Conservation (phyloP, 108 stramenopile genomes). For the Schizochytrium sp. region DNA sequence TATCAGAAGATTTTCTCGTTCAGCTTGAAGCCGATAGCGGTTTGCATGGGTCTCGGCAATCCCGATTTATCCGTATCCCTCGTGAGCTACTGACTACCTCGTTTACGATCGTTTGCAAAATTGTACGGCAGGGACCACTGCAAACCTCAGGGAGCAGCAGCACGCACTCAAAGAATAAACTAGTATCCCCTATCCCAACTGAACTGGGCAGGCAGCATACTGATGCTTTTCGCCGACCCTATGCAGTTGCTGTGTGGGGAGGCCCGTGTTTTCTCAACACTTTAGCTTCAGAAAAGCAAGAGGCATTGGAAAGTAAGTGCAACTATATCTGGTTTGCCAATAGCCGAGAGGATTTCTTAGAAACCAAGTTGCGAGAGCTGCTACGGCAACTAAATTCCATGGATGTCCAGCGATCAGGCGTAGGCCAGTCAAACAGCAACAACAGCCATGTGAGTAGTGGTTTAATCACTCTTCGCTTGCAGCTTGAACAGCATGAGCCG, state of each 20-base stretch:
- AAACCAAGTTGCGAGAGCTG: background rate
- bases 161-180: background rate
- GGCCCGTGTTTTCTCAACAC: background rate
- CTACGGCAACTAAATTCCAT: background rate
- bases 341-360: background rate
- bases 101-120: background rate
- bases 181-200: background rate
- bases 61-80: background rate
- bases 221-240: background rate
- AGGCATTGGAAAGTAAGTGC: background rate
- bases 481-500: background rate
- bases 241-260: background rate
- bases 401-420: too few relatives aligned
- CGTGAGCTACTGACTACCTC: background rate
- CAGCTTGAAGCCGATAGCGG: background rate
- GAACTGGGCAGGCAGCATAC: background rate
- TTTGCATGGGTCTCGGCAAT: background rate
- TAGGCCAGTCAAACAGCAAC: too few relatives aligned
- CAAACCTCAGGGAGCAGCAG: background rate
- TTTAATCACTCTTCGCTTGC: background rate
- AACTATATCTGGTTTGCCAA: background rate
- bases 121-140: background rate
- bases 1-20: conserved; percentile 3
- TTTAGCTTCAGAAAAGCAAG: too few relatives aligned
- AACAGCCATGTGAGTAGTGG: too few relatives aligned